A percentile compares a stretch with the other conserved stretches of the same genome.
Conservation (phyloP, 2,329 filamentous ascomycete species). For the Dactylellina parvicollis region DNA sequence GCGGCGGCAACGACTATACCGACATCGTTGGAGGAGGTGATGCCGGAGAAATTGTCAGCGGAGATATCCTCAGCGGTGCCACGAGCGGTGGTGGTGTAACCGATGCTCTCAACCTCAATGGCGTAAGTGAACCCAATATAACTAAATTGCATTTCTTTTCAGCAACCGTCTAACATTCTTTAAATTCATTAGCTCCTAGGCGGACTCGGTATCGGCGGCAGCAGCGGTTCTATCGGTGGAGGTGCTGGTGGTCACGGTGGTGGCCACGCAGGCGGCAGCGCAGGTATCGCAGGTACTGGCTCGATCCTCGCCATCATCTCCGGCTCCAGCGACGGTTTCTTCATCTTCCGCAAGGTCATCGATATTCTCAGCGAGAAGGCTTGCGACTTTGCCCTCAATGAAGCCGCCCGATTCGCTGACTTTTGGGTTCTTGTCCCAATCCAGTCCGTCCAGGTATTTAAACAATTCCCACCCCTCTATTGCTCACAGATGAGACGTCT, state of each 20-base stretch:
- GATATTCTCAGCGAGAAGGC: slow-evolving; percentile 41
- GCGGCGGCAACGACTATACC: too few species aligned
- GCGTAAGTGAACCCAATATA: not conserved
- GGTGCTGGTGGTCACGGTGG: not conserved
- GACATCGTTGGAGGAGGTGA: too few species aligned
- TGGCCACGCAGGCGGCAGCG: not conserved
- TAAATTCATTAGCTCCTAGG: too few species aligned
- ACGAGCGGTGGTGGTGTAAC: not conserved
- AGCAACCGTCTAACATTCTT: too few species aligned
- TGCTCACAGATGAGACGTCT: not conserved
- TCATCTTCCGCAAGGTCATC: slow-evolving; percentile 37
- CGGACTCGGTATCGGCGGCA: too few species aligned
- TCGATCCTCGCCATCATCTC: not conserved
- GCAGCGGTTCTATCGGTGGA: not conserved
- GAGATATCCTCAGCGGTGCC: too few species aligned
- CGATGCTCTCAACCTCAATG: not conserved
- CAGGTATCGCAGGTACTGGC: not conserved
- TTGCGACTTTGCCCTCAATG: slow-evolving; percentile 41
- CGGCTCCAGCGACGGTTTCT: slow-evolving; percentile 22
- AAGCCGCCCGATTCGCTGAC: slow-evolving; percentile 32
- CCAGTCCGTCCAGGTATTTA: slow-evolving; percentile 14
- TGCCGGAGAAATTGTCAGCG: too few species aligned
- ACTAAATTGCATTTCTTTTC: not conserved
- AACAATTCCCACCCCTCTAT: not conserved
- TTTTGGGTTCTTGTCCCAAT: slow-evolving; percentile 38